These are phyloP conservation scores for Penicillium soppii DNA, from an alignment of 495 filamentous ascomycete genomes.

Conservation along the genomic window DNA sequence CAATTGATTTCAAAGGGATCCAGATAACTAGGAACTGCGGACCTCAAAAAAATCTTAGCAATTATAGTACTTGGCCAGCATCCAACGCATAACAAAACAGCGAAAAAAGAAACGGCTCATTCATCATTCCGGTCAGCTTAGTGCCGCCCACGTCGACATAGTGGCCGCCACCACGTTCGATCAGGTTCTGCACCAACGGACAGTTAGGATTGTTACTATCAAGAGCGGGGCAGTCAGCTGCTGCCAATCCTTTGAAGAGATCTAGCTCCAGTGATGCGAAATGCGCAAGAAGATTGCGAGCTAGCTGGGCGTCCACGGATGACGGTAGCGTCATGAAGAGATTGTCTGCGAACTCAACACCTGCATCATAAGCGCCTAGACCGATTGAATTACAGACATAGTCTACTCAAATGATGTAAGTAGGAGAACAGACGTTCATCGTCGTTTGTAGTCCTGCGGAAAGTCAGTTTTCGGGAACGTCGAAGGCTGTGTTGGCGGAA, in stretches of 20 bases:
- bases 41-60: too few species aligned
- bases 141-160: conserved; percentile 42
- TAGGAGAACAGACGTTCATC: conserved; percentile 38
- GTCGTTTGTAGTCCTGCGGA: conserved; percentile 34
- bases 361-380: conserved; percentile 22
- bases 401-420: conserved; percentile 32
- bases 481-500: conserved; percentile 48
- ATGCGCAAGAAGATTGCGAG: conserved; percentile 6
- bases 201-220: conserved; percentile 15
- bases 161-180: conserved; percentile 35
- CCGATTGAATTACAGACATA: conserved; percentile 15
- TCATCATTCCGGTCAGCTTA: conserved; percentile 29
- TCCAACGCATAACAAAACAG: not conserved
- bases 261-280: conserved; percentile 18
- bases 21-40: too few species aligned
- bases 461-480: conserved; percentile 45
- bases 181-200: conserved; percentile 19
- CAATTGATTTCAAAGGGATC: not conserved
- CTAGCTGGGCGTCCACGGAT: conserved; percentile 15
- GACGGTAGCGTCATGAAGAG: conserved; percentile 15
- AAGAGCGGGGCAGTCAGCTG: conserved; percentile 20
- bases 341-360: conserved; percentile 17
- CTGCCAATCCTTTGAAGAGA: conserved; percentile 14
- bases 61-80: too few species aligned
- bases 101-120: too few species aligned